Percentiles rank a stretch among this genome's conserved stretches.
Conservation (phyloP, 2,329 filamentous ascomycete genomes). For the Aciculosporium take region DNA sequence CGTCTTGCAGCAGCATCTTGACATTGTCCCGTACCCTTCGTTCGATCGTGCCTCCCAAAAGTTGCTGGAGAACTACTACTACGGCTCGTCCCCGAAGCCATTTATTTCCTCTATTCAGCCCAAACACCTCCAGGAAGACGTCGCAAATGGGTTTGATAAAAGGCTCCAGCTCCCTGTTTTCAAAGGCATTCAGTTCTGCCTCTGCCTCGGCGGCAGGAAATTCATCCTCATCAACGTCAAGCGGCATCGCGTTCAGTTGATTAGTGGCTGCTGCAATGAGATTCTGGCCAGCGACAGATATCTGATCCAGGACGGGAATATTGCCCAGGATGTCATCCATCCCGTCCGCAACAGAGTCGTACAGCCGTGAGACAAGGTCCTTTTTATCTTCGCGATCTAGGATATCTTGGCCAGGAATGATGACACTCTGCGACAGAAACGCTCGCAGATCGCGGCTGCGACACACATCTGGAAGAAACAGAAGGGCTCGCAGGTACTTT, state of each 20-base stretch:
- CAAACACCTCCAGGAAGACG: slow-evolving; percentile 90
- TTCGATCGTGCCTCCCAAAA: slow-evolving; percentile 91
- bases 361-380: slow-evolving; percentile 86
- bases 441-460: slow-evolving; percentile 82
- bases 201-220: slow-evolving; percentile 61
- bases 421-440: slow-evolving; percentile 80
- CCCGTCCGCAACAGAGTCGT: slow-evolving; percentile 91
- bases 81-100: slow-evolving; percentile 94
- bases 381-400: slow-evolving; percentile 51
- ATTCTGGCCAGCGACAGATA: slow-evolving; percentile 85
- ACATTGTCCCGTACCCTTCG: slow-evolving; percentile 83
- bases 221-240: slow-evolving; percentile 36
- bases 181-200: slow-evolving; percentile 85
- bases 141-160: slow-evolving; percentile 99
- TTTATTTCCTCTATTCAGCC: slow-evolving; percentile 87
- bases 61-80: slow-evolving; percentile 88
- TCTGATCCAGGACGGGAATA: slow-evolving; percentile 85
- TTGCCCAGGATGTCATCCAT: slow-evolving; percentile 98
- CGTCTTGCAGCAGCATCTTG: slow-evolving; percentile 59
- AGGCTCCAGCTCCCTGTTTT: slow-evolving; percentile 76
- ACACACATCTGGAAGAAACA: slow-evolving; percentile 83
- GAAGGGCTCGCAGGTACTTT: slow-evolving; percentile 66
- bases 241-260: slow-evolving; percentile 43
- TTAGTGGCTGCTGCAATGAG: slow-evolving; percentile 63
- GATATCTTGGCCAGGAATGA: slow-evolving; percentile 45